Base-by-base conservation (phyloP, 148 eudicot species). In the Drosera capensis region DNA sequence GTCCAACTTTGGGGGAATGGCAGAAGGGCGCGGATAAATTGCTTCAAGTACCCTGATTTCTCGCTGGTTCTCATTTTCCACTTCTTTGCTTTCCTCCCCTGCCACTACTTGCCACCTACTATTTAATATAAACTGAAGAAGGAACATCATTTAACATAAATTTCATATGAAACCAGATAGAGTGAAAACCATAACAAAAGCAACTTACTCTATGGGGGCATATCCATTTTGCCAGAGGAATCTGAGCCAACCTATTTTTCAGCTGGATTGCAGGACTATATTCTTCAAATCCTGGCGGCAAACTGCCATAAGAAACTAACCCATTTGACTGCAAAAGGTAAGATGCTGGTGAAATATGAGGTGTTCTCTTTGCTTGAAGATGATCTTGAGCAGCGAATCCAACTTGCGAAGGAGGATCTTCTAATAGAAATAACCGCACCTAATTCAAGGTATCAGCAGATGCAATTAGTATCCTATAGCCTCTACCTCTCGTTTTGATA, bases 271-370 rank as follows among this genome's bases (percentile, higher is more conserved):
- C 61, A 40, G 86, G 83, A 57, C 66, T 71, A 38, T 60, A 58
- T 58, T 60, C 76, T 64, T 80, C 95, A 66, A 85, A 85, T 7
- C 95, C 90, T 35, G 86, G 95, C 43, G 95, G 95, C 58, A 77
- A 61, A 57, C 68, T 70, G 54, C 74, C 82, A 44, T 72, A 82
- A 57, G 63, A 15, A 3, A 59, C 67, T 9, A 40, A 26, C 40
- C 65, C 79, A 40, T 66, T 48, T 45, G 58, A 38, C 29, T 57
- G 66, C 25, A 38, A 45, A 2, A n/a, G n/a, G n/a, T n/a, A n/a
- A n/a, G n/a, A n/a, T n/a, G n/a, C n/a, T n/a, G n/a, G n/a, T n/a
- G n/a, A n/a, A n/a, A 45, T 53, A 28, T 64, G 40, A 51, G 69
- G 40, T 20, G 49, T 54, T 43, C 61, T 45, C 68, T 80, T 84